These are phyloP conservation scores for Xylaria palmicola DNA, from an alignment of 495 filamentous ascomycete species.

Conservation along the genomic window DNA sequence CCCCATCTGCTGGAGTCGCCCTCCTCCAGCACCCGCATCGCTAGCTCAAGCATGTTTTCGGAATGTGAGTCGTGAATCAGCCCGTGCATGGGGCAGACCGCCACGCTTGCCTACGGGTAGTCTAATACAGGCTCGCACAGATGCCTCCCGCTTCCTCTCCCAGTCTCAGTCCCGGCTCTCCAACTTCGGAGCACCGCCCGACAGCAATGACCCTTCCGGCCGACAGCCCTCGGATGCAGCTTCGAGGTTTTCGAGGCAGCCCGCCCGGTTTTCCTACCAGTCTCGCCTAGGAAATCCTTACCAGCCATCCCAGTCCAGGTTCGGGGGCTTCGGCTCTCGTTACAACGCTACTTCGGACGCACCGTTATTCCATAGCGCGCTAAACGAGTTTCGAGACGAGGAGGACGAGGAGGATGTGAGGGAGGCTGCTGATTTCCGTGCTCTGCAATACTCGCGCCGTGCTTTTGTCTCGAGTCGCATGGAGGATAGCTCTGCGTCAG, in stretches of 20 bases:
- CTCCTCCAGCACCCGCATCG: constrained; percentile 23
- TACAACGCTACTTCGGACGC: constrained; percentile 65
- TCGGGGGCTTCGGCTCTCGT: constrained; percentile 74
- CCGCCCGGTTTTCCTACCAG: constrained; percentile 37
- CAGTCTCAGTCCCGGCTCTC: constrained; percentile 89
- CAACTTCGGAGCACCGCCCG: constrained; percentile 59
- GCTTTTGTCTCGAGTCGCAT: constrained; percentile 79
- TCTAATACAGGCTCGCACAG: constrained; percentile 46
- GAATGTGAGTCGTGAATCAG: constrained; percentile 85
- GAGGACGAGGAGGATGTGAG: constrained; percentile 91
- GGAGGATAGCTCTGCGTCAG: constrained; percentile 77
- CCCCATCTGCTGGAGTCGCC: constrained; percentile 30
- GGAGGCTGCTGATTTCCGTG: constrained; percentile 90
- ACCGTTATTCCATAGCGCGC: constrained; percentile 83
- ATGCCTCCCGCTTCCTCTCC: constrained; percentile 95
- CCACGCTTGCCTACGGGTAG: background rate
- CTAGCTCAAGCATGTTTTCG: constrained; percentile 85
- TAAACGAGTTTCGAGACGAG: constrained; percentile 79
- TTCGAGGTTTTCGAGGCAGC: constrained; percentile 35
- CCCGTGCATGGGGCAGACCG: too few species aligned
- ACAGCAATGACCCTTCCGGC: constrained; percentile 46
- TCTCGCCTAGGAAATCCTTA: constrained; percentile 66
- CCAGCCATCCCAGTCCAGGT: constrained; percentile 60
- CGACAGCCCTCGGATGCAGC: constrained; percentile 35
- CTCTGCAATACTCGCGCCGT: constrained; percentile 81